Conservation (phyloP, 2,329 filamentous ascomycete species). For the Diaporthe sp. region DNA sequence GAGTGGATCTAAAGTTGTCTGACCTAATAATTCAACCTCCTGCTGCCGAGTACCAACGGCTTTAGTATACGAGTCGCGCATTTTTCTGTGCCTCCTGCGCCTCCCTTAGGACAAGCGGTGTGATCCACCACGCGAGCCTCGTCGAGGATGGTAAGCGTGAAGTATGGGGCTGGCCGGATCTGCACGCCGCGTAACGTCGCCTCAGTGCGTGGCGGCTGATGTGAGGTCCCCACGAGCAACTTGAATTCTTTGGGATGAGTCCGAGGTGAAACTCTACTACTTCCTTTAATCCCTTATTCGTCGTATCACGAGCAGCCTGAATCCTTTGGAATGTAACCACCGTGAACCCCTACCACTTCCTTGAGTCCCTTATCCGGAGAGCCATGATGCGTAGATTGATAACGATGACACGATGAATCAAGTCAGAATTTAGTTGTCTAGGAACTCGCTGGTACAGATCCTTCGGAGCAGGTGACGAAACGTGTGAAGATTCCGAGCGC, state of each 20-base stretch:
- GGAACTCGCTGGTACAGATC: not conserved
- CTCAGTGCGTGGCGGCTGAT: not conserved
- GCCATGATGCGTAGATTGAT: not conserved
- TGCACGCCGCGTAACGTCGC: not conserved
- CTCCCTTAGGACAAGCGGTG: not conserved
- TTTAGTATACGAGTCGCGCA: not conserved
- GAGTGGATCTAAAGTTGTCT: not conserved
- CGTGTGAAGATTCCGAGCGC: not conserved
- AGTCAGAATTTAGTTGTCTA: not conserved
- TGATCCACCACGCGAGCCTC: not conserved
- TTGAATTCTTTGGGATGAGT: not conserved
- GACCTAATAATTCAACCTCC: not conserved
- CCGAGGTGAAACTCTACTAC: not conserved
- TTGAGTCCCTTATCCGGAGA: too few relatives aligned
- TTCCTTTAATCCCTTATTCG: not conserved
- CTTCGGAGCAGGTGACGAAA: not conserved
- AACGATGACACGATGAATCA: not conserved
- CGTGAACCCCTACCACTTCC: too few relatives aligned
- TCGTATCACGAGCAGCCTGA: not conserved
- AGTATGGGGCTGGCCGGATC: not conserved
- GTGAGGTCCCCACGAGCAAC: too few relatives aligned
- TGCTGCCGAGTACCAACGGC: not conserved
- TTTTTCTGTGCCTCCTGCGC: not conserved
- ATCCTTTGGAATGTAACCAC: too few relatives aligned
- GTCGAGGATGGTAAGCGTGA: not conserved